phyloP scores from a whole-genome alignment of 768 basidiomycete genomes.

The Serendipita sp. region DNA sequence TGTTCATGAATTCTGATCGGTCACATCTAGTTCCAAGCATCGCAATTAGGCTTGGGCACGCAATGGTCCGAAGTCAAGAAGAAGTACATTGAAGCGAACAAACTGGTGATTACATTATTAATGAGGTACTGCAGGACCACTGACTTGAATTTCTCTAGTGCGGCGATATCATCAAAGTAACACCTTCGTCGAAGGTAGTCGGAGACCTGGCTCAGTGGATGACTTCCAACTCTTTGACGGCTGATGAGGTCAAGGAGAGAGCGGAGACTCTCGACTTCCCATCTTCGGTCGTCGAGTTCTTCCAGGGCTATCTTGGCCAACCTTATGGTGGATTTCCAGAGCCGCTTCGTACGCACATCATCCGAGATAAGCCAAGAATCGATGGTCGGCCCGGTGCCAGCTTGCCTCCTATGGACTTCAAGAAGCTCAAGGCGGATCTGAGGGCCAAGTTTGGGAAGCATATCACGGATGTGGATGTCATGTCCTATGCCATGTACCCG shows the following conservation, averaged over 20 bases:
- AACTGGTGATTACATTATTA: slow-evolving; percentile 42
- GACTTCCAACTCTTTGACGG: slow-evolving; percentile 84
- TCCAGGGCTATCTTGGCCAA: slow-evolving; percentile 97
- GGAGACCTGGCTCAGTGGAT: slow-evolving; percentile 99
- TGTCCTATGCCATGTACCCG: slow-evolving; percentile 95
- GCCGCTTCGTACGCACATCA: slow-evolving; percentile 77
- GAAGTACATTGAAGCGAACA: slow-evolving; percentile 97
- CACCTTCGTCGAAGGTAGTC: slow-evolving; percentile 96
- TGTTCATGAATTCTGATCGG: slow-evolving; percentile 12
- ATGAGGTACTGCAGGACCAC: background rate
- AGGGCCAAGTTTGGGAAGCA: slow-evolving; percentile 89
- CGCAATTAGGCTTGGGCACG: slow-evolving; percentile 89
- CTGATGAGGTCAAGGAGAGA: slow-evolving; percentile 68
- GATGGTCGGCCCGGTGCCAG: slow-evolving; percentile 82
- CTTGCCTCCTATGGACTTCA: slow-evolving; percentile 85
- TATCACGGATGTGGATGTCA: slow-evolving; percentile 85
- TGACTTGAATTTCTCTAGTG: slow-evolving; percentile 33
- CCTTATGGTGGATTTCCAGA: slow-evolving; percentile 99
- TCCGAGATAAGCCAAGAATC: slow-evolving; percentile 85
- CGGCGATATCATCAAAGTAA: slow-evolving; percentile 96
- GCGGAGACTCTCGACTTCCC: slow-evolving; percentile 95
- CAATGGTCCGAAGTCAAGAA: slow-evolving; percentile 97
- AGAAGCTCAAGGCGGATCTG: slow-evolving; percentile 85
- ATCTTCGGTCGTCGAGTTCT: slow-evolving; percentile 91
- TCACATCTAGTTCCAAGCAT: slow-evolving; percentile 77